Evolutionary conservation across 2,329 filamentous ascomycete genomes (phyloP), one percentile per base, ranked within the genome.

Genomic region (Fusarium sp.): DNA sequence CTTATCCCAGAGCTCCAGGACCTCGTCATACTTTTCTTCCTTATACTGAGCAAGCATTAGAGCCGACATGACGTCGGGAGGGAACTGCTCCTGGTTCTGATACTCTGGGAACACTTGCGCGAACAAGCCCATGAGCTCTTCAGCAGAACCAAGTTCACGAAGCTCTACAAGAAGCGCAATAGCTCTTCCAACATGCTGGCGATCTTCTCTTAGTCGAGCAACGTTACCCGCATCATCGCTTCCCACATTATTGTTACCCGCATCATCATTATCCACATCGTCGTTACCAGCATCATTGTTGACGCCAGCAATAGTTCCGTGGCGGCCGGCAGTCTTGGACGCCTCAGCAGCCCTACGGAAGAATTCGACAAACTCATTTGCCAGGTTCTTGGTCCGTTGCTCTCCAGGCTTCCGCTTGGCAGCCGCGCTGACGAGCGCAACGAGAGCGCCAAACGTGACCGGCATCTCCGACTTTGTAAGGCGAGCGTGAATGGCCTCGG

Each of bases 21-120:
- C 90, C 60, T 89, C 86, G 6, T 87, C 84, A 73, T 90, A 88
- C 24, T 91, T 86, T 42, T 85, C 82, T 20, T 91, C 87, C 60
- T 86, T 84, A 49, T 90, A 83, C 77, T 93, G 88, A 1, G 90
- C 87, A 24, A 87, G 84, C 92, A 98, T 95, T 66, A 96, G 81
- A 10, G 91, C 87, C 58, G 87, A 86, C 24, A 93, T 82, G 63
- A 95, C 82, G 17, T 84, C 80, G 4, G 90, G 81, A 0, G 91
- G 89, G 17, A 88, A 82, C 1, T 80, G 70, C 11, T 83, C 78
- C 16, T 78, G 65, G 51, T 70, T 68, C 49, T 81, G 73, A 36
- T 79, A 76, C 20, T 82, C 69, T 1, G 83, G 82, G 31, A 86
- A 82, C 22, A 84, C 75, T 53, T 81, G 80, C 33, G 82, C 81